Evolutionary conservation across 2,329 filamentous ascomycete genomes (phyloP).

Genomic region (Polychaeton citri): DNA sequence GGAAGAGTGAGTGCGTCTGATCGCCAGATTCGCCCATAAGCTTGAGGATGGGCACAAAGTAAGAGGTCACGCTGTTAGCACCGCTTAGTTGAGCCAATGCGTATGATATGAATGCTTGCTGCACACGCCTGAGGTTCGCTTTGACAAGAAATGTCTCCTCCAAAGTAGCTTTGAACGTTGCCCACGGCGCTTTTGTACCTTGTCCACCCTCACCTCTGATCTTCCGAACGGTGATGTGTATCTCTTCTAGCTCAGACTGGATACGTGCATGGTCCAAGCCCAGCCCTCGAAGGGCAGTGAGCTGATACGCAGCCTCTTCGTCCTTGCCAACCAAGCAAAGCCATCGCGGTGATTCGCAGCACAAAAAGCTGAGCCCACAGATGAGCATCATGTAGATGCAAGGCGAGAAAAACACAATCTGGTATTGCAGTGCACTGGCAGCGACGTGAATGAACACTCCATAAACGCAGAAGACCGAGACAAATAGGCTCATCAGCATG

Average conservation of each 20-base stretch:
- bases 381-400: slow-evolving; percentile 66
- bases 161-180: slow-evolving; percentile 46
- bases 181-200: slow-evolving; percentile 57
- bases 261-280: slow-evolving; percentile 45
- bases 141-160: slow-evolving; percentile 55
- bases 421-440: slow-evolving; percentile 31
- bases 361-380: slow-evolving; percentile 54
- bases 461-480: slow-evolving; percentile 59
- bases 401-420: slow-evolving; percentile 48
- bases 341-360: slow-evolving; percentile 53
- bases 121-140: slow-evolving; percentile 58
- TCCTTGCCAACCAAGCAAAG: slow-evolving; percentile 52
- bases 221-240: slow-evolving; percentile 49
- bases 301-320: slow-evolving; percentile 45
- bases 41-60: slow-evolving; percentile 58
- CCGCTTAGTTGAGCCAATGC: slow-evolving; percentile 61
- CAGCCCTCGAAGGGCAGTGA: slow-evolving; percentile 45
- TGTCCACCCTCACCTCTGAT: too few relatives aligned
- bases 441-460: slow-evolving; percentile 12
- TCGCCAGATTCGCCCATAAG: slow-evolving; percentile 58
- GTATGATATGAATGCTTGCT: slow-evolving; percentile 53
- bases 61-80: slow-evolving; percentile 59
- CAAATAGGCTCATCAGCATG: slow-evolving; percentile 59
- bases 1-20: slow-evolving; percentile 51
- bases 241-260: slow-evolving; percentile 43